phyloP scores from a whole-genome alignment of 2,329 filamentous ascomycete species.

The Fusarium nematophilum region DNA sequence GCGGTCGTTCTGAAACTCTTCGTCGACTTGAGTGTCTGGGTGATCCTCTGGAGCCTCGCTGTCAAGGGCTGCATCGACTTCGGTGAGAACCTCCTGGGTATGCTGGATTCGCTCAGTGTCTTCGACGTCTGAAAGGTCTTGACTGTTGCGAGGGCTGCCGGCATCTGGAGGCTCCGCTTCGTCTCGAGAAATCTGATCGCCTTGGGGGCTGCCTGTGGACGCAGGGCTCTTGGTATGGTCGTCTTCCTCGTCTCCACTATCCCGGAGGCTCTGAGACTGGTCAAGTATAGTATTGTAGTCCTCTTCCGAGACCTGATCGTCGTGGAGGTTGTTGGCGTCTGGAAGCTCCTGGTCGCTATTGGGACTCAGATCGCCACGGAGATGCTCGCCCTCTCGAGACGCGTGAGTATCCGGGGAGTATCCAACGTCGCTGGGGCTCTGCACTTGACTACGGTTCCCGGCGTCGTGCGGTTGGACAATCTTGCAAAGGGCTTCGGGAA shows the following conservation, averaged over 20 bases:
- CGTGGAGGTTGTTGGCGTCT: background rate
- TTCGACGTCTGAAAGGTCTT: background rate
- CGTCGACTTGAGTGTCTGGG: background rate
- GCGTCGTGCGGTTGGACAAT: background rate
- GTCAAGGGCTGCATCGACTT: slow-evolving; percentile 7
- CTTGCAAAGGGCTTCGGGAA: background rate
- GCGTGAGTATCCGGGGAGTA: background rate
- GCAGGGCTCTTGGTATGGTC: too few relatives aligned
- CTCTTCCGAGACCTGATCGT: background rate
- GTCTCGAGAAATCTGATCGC: background rate
- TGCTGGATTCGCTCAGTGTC: background rate
- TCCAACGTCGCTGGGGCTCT: background rate
- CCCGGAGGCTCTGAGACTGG: too few relatives aligned
- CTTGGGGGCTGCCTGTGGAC: too few relatives aligned
- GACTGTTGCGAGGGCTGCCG: background rate
- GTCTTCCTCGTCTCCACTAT: too few relatives aligned
- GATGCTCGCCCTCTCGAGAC: background rate
- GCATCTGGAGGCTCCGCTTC: background rate
- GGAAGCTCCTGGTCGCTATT: background rate
- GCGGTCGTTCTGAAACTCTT: slow-evolving; percentile 4
- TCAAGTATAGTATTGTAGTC: too few relatives aligned
- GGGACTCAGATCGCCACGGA: too few relatives aligned
- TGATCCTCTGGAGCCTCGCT: slow-evolving; percentile 1
- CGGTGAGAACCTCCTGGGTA: background rate
- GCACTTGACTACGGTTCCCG: background rate